phyloP scores from a whole-genome alignment of 108 stramenopile genomes.

The Schizochytrium sp. region DNA sequence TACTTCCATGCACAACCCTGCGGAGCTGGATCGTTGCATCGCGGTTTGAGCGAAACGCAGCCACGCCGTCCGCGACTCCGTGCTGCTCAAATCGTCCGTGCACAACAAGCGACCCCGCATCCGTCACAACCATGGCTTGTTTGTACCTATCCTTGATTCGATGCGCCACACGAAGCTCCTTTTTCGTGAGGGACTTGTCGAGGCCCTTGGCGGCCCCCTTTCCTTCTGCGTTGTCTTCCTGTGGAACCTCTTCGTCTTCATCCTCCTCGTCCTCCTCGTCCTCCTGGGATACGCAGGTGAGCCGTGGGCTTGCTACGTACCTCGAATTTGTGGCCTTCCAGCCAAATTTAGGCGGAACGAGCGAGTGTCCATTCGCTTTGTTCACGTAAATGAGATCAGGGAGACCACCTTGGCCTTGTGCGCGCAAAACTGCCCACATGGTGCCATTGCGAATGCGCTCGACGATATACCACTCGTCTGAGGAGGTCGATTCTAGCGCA shows the following conservation, averaged over 20 bases:
- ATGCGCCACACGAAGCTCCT: not conserved
- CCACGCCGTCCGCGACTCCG: not conserved
- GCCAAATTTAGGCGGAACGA: not conserved
- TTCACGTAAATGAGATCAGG: not conserved
- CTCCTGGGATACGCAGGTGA: not conserved
- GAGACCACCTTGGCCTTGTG: not conserved
- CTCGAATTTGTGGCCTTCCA: not conserved
- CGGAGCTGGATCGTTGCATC: not conserved
- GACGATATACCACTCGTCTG: not conserved
- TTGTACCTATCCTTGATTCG: not conserved
- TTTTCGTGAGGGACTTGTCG: not conserved
- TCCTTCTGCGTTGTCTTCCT: not conserved
- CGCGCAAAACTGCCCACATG: not conserved
- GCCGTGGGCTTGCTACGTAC: not conserved
- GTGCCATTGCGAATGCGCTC: not conserved
- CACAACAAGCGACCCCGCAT: not conserved
- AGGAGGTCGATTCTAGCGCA: not conserved
- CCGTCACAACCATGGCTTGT: not conserved
- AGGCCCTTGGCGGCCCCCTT: not conserved
- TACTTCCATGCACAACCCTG: not conserved
- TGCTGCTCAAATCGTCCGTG: not conserved
- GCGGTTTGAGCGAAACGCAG: not conserved
- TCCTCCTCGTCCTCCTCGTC: not conserved
- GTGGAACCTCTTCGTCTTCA: not conserved
- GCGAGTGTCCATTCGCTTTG: not conserved